These are phyloP conservation scores for Eremothecium cymbalariae DNA, from an alignment of 1,139 yeast species.

Conservation along the genomic window DNA sequence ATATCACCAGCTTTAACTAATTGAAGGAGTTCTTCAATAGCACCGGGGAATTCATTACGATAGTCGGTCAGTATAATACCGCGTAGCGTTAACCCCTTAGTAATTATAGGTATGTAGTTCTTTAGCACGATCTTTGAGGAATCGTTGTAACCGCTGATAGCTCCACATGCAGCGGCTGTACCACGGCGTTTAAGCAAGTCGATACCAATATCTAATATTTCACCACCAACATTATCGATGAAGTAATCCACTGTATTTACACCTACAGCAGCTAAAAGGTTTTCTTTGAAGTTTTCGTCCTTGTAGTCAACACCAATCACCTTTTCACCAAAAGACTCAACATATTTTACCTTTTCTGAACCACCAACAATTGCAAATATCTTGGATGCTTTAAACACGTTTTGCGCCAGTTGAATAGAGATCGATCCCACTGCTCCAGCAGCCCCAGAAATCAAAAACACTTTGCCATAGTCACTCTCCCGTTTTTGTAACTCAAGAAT, in stretches of 20 bases:
- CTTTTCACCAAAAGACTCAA: slow-evolving; percentile 50
- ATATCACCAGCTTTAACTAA: slow-evolving; percentile 40
- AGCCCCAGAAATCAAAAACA: slow-evolving; percentile 54
- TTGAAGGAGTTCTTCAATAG: slow-evolving; percentile 32
- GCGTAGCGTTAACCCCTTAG: slow-evolving; percentile 41
- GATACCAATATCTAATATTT: slow-evolving; percentile 43
- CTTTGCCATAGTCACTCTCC: slow-evolving; percentile 33
- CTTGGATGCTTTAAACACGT: slow-evolving; percentile 44
- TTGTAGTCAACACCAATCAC: slow-evolving; percentile 48
- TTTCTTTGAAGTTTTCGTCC: slow-evolving; percentile 37
- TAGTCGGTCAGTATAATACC: slow-evolving; percentile 43
- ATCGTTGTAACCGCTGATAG: slow-evolving; percentile 52
- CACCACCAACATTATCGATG: slow-evolving; percentile 61
- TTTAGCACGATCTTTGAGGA: slow-evolving; percentile 32
- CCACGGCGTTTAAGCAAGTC: slow-evolving; percentile 38
- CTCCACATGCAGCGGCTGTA: slow-evolving; percentile 51
- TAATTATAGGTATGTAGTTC: slow-evolving; percentile 39
- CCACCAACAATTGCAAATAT: slow-evolving; percentile 64
- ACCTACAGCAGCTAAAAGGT: slow-evolving; percentile 41
- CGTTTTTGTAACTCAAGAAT: slow-evolving; percentile 36
- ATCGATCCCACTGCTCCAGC: slow-evolving; percentile 66
- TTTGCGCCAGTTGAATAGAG: slow-evolving; percentile 51
- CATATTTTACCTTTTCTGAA: slow-evolving; percentile 45
- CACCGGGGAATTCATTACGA: slow-evolving; percentile 33
- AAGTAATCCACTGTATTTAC: slow-evolving; percentile 40